Percentiles rank a stretch among this genome's conserved stretches.
These are phyloP conservation scores for Gossypium turneri DNA, from an alignment of 345 rosid genomes.

Conservation along the genomic window DNA sequence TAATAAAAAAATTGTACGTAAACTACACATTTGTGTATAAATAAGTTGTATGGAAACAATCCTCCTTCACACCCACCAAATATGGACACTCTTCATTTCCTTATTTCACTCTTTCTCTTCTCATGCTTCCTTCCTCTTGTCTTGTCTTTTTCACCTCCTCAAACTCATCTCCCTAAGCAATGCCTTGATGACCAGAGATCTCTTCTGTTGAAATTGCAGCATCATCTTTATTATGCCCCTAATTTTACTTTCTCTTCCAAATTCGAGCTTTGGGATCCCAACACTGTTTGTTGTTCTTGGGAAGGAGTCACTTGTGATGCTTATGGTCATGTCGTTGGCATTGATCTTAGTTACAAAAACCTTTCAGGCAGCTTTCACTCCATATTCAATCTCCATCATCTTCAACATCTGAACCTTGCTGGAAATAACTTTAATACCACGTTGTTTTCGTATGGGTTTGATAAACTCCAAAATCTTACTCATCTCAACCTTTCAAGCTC, in stretches of 20 bases:
- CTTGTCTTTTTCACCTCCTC: neutral
- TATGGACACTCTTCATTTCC: too few species aligned
- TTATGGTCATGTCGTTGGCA: neutral
- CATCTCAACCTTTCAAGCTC: slow-evolving; percentile 3
- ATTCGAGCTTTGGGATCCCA: neutral
- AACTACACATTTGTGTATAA: too few species aligned
- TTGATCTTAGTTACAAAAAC: neutral
- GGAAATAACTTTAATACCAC: neutral
- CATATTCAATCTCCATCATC: neutral
- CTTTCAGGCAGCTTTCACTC: neutral
- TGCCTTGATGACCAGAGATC: neutral
- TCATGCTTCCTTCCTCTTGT: neutral
- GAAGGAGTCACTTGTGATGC: neutral
- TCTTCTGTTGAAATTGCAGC: neutral
- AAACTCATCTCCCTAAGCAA: neutral
- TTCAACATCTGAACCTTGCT: neutral
- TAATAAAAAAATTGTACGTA: too few species aligned
- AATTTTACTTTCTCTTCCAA: neutral
- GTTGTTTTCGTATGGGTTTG: neutral
- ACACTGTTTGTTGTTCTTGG: neutral
- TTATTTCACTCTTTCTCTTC: too few species aligned
- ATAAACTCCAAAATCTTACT: neutral
- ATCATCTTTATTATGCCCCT: neutral
- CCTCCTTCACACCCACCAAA: too few species aligned
- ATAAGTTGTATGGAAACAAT: too few species aligned